phyloP scores from a whole-genome alignment of 495 filamentous ascomycete species.

The Bathelium albidoporum region DNA sequence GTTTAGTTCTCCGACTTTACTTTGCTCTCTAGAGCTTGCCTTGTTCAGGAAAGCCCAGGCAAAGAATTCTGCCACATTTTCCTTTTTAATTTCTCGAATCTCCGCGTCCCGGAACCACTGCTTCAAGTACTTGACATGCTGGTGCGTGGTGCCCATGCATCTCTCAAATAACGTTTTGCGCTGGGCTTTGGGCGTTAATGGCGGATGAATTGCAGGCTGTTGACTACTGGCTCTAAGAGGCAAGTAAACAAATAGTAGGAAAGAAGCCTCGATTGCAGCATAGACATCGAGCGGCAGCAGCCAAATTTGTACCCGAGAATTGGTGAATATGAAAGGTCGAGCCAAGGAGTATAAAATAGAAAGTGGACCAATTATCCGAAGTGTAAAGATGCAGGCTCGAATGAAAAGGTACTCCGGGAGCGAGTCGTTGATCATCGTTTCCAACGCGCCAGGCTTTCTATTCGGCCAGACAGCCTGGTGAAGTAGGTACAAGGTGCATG shows the following conservation, averaged over 20 bases:
- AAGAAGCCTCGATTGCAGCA: conserved; percentile 37
- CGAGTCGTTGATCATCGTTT: conserved; percentile 20
- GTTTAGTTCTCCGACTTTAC: conserved; percentile 10
- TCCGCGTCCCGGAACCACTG: conserved; percentile 57
- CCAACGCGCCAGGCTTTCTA: too few species aligned
- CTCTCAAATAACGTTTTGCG: conserved; percentile 43
- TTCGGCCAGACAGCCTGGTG: too few species aligned
- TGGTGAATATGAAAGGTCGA: not conserved
- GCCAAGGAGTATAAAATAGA: conserved; percentile 6
- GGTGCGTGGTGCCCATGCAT: conserved; percentile 44
- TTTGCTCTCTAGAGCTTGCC: not conserved
- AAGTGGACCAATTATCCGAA: conserved; percentile 13
- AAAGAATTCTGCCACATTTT: conserved; percentile 56
- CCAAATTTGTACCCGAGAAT: not conserved
- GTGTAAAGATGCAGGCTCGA: conserved; percentile 9
- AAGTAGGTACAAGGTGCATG: too few species aligned
- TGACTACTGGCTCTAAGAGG: conserved; percentile 43
- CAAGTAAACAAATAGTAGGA: conserved; percentile 45
- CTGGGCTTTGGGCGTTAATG: conserved; percentile 31
- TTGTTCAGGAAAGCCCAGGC: conserved; percentile 50
- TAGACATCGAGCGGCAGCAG: conserved; percentile 7
- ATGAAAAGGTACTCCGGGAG: conserved; percentile 12
- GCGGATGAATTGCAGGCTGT: conserved; percentile 43
- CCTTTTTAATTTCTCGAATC: conserved; percentile 46
- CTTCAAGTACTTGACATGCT: conserved; percentile 46